Evolutionary conservation across 2,329 filamentous ascomycete genomes (phyloP).

Genomic region (Mollisiaceae sp.): DNA sequence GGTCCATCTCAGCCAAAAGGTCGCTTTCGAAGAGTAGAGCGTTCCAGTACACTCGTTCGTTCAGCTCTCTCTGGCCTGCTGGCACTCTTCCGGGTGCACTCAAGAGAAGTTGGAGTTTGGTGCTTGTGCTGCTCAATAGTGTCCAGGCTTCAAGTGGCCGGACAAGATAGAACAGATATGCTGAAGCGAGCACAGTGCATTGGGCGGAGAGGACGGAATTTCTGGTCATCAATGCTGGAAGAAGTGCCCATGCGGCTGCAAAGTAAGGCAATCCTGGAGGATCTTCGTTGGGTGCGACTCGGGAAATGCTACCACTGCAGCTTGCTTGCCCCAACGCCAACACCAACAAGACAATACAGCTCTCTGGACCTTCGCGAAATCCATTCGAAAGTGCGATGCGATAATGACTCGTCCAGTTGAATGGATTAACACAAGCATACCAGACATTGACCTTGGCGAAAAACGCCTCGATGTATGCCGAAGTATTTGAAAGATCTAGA

Average conservation of each 20-base stretch:
- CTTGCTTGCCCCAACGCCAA: conserved; percentile 79
- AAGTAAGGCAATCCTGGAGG: conserved; percentile 81
- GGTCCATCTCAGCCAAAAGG: conserved; percentile 76
- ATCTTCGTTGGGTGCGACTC: conserved; percentile 70
- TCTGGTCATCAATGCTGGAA: conserved; percentile 79
- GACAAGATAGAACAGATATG: conserved; percentile 83
- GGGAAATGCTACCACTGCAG: conserved; percentile 75
- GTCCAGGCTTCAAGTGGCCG: conserved; percentile 85
- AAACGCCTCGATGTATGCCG: conserved; percentile 77
- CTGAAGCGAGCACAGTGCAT: conserved; percentile 79
- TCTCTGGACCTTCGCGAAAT: conserved; percentile 80
- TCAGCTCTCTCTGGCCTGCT: conserved; percentile 71
- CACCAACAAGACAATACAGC: conserved; percentile 80
- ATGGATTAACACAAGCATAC: conserved; percentile 86
- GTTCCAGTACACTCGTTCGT: conserved; percentile 85
- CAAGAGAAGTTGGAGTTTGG: conserved; percentile 79
- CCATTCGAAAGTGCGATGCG: conserved; percentile 75
- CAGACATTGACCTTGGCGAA: conserved; percentile 83
- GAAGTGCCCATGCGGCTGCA: conserved; percentile 76
- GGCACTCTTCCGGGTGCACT: conserved; percentile 75
- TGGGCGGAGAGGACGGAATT: conserved; percentile 81
- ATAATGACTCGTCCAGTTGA: conserved; percentile 79
- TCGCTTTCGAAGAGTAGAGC: conserved; percentile 81
- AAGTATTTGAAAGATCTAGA: conserved; percentile 75
- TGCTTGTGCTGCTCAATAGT: conserved; percentile 77